phyloP scores from a whole-genome alignment of 345 rosid species.

The Bretschneidera sinensis region DNA sequence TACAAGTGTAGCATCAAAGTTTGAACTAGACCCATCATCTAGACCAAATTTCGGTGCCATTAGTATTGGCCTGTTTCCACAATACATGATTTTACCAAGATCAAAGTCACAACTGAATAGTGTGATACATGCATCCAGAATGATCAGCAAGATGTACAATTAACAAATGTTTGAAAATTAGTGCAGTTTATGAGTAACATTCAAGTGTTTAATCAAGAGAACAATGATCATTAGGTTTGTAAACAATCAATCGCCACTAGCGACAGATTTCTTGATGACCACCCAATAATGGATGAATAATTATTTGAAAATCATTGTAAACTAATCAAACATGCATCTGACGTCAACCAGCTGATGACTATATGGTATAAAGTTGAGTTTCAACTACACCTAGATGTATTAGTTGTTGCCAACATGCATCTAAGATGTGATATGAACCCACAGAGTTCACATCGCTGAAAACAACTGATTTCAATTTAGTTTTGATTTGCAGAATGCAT shows the following conservation, averaged over 20 bases:
- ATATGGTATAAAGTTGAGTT: neutral
- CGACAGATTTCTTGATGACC: too few species aligned
- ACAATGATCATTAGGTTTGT: too few species aligned
- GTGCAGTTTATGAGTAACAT: neutral
- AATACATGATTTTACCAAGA: conserved; percentile 5
- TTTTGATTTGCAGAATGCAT: too few species aligned
- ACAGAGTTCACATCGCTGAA: neutral
- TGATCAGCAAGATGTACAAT: neutral
- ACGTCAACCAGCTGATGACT: too few species aligned
- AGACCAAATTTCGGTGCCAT: conserved; percentile 84
- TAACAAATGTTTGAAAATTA: neutral
- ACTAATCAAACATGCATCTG: too few species aligned
- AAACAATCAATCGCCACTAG: too few species aligned
- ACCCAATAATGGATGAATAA: too few species aligned
- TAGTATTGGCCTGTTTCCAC: conserved; percentile 68
- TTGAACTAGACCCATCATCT: conserved; percentile 65
- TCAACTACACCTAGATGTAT: neutral
- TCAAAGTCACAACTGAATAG: neutral
- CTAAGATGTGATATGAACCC: neutral
- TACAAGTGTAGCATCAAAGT: conserved; percentile 80
- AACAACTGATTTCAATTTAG: neutral
- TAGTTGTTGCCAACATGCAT: neutral
- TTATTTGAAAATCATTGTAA: too few species aligned
- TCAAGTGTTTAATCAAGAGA: too few species aligned
- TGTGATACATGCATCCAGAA: neutral